Conservation (phyloP, 768 basidiomycete species). For the Leccinum broughii region DNA sequence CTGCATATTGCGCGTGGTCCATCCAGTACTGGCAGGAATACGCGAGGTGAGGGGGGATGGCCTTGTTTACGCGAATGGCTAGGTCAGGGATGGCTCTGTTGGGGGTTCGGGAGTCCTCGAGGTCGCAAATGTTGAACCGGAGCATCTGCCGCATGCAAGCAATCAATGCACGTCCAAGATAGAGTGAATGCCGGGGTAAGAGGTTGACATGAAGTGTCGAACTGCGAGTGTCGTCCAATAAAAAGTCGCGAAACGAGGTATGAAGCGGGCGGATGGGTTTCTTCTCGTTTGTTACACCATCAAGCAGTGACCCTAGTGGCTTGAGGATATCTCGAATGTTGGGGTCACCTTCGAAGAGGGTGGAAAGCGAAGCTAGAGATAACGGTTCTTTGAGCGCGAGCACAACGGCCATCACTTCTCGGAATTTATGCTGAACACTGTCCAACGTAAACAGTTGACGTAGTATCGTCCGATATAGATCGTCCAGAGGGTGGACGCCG, state of each 20-base stretch:
- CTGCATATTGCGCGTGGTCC: conserved; percentile 24
- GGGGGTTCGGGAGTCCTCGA: conserved; percentile 34
- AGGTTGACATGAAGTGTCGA: conserved; percentile 22
- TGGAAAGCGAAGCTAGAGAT: conserved; percentile 13
- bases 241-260: conserved; percentile 38
- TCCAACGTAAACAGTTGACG: conserved; percentile 14
- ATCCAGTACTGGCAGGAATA: conserved; percentile 43
- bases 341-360: conserved; percentile 13
- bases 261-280: conserved; percentile 34
- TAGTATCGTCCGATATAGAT: conserved; percentile 23
- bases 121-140: conserved; percentile 41
- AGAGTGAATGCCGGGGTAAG: conserved; percentile 11
- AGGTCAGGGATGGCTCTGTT: conserved; percentile 31
- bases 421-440: conserved; percentile 12
- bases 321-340: conserved; percentile 19
- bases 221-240: conserved; percentile 26
- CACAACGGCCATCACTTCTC: conserved; percentile 23
- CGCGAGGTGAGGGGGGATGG: conserved; percentile 32
- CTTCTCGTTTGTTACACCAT: conserved; percentile 13
- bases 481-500: conserved; percentile 15
- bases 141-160: conserved; percentile 34
- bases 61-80: conserved; percentile 12
- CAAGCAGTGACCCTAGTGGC: conserved; percentile 25
- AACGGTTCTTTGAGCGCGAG: conserved; percentile 22
- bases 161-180: conserved; percentile 31